phyloP scores from a whole-genome alignment of 345 rosid genomes.

The rapeseed (Brassica napus) region Da-Ae NC_063435.1:114501-115000 shows the following conservation, averaged over 20 bases:
- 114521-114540: constrained; percentile 74
- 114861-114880: constrained; percentile 86
- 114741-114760: background rate
- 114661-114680: constrained; percentile 86
- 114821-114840: constrained; percentile 91
- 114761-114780: constrained; percentile 1
- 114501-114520: constrained; percentile 98
- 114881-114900: constrained; percentile 96
- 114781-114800: constrained; percentile 27
- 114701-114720: constrained; percentile 88
- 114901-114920: constrained; percentile 95
- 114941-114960: constrained; percentile 4
- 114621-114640: constrained; percentile 51
- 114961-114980: background rate
- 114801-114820: constrained; percentile 96
- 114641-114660: constrained; percentile 73
- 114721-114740: background rate
- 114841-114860: constrained; percentile 77
- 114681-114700: constrained; percentile 86
- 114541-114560: constrained; percentile 13
- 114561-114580: background rate
- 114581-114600: background rate
- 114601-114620: background rate
- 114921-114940: constrained; percentile 27
- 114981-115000: background rate